Percentiles rank a stretch among this genome's conserved stretches.
These are phyloP conservation scores for Chlamydomonas schloesseri DNA, from an alignment of 139 green algal species.

Conservation along the genomic window DNA sequence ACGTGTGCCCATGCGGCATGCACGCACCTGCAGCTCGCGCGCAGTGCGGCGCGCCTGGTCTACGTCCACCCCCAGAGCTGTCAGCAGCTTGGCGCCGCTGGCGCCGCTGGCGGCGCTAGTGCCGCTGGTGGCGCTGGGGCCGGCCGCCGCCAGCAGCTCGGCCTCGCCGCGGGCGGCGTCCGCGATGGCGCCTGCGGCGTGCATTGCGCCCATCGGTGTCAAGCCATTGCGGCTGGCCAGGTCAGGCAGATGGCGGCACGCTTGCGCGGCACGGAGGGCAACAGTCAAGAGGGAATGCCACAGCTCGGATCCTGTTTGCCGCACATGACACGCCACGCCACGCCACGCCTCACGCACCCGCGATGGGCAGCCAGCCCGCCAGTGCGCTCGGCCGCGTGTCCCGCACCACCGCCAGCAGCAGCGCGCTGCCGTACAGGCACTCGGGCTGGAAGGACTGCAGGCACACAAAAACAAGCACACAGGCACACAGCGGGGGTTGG, in stretches of 20 bases:
- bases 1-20: too few species aligned
- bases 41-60: not conserved
- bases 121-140: too few species aligned
- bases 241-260: too few species aligned
- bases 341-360: not conserved
- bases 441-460: conserved; percentile 32
- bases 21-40: conserved; percentile 32
- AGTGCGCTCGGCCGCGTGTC: conserved; percentile 30
- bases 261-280: too few species aligned
- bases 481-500: too few species aligned
- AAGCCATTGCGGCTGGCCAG: too few species aligned
- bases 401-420: conserved; percentile 25
- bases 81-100: not conserved
- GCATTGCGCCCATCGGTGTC: too few species aligned
- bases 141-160: not conserved
- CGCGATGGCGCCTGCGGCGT: conserved; percentile 21
- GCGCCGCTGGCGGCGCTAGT: not conserved
- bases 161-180: conserved; percentile 28
- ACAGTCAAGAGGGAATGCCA: too few species aligned
- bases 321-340: too few species aligned
- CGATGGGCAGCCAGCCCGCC: conserved; percentile 42
- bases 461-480: not conserved
- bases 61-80: not conserved
- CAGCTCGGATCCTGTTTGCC: too few species aligned
- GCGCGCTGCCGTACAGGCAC: conserved; percentile 24